phyloP scores from a whole-genome alignment of 805 yeast genomes.

The Blastobotrys mokoenaii region DNA sequence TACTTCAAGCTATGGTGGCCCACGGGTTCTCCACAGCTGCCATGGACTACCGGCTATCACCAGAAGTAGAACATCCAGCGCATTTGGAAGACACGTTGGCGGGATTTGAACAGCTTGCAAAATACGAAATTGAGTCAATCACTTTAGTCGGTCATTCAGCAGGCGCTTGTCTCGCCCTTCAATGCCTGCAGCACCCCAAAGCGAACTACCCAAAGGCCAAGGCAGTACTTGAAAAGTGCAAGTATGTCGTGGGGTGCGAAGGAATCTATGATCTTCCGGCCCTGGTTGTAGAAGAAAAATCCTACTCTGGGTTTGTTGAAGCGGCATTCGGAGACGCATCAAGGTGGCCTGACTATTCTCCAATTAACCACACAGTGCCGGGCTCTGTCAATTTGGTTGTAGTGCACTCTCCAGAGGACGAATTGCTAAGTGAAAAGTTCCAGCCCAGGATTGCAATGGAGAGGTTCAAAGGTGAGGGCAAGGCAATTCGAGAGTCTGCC shows the following conservation, averaged over 20 bases:
- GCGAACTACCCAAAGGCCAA: background rate
- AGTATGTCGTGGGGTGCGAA: conserved; percentile 35
- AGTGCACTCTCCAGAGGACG: conserved; percentile 60
- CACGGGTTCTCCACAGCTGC: conserved; percentile 28
- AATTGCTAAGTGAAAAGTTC: conserved; percentile 37
- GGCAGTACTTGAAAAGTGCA: conserved; percentile 1
- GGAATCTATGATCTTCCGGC: conserved; percentile 56
- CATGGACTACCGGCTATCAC: conserved; percentile 60
- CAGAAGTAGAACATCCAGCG: conserved; percentile 51
- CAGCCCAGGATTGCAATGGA: conserved; percentile 8
- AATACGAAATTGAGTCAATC: conserved; percentile 22
- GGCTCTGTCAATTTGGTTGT: conserved; percentile 27
- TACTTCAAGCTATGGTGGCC: conserved; percentile 26
- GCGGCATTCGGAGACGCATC: conserved; percentile 44
- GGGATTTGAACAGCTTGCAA: conserved; percentile 31
- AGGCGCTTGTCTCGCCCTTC: conserved; percentile 63
- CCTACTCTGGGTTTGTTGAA: conserved; percentile 45
- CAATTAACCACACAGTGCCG: conserved; percentile 10
- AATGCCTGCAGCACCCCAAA: conserved; percentile 24
- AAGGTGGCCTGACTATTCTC: conserved; percentile 21
- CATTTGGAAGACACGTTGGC: conserved; percentile 48
- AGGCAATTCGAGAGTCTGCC: background rate
- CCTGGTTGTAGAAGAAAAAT: conserved; percentile 53
- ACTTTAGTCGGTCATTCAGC: conserved; percentile 67
- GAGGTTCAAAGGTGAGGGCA: background rate